Evolutionary conservation across 2,329 filamentous ascomycete genomes (phyloP).

Genomic region (Sarocladium oryzae): DNA sequence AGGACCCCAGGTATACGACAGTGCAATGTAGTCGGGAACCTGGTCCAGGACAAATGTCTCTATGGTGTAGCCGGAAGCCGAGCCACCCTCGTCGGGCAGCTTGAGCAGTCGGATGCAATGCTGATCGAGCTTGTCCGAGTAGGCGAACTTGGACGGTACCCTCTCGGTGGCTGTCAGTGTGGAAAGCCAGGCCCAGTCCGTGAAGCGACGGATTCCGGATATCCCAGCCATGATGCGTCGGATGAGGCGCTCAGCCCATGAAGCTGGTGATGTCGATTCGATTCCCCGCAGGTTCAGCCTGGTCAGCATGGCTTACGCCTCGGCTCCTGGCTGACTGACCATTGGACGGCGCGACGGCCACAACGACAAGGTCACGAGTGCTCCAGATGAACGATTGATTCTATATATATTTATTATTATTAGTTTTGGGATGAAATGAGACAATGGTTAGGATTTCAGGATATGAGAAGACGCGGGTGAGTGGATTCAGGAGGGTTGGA

Average conservation of each 20-base stretch:
- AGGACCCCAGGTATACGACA: constrained; percentile 21
- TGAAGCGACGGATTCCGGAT: constrained; percentile 3
- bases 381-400: too few species aligned
- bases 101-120: constrained; percentile 15
- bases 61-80: constrained; percentile 12
- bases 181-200: constrained; percentile 7
- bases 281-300: neutral
- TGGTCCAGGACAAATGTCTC: constrained; percentile 14
- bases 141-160: constrained; percentile 9
- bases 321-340: too few species aligned
- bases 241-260: constrained; percentile 2
- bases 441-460: too few species aligned
- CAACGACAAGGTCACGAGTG: too few species aligned
- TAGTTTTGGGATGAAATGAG: too few species aligned
- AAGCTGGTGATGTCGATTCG: neutral
- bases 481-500: too few species aligned
- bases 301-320: constrained; percentile 1
- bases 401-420: too few species aligned
- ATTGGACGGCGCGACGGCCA: too few species aligned
- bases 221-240: constrained; percentile 3
- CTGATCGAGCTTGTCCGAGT: constrained; percentile 12
- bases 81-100: constrained; percentile 11
- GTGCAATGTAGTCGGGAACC: constrained; percentile 16
- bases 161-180: constrained; percentile 11
- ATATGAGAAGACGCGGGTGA: too few species aligned